A percentile compares a stretch with the other conserved stretches of the same genome.
Conservation (phyloP, 2,329 filamentous ascomycete species). For the Sporothrix pseudoabietina region DNA sequence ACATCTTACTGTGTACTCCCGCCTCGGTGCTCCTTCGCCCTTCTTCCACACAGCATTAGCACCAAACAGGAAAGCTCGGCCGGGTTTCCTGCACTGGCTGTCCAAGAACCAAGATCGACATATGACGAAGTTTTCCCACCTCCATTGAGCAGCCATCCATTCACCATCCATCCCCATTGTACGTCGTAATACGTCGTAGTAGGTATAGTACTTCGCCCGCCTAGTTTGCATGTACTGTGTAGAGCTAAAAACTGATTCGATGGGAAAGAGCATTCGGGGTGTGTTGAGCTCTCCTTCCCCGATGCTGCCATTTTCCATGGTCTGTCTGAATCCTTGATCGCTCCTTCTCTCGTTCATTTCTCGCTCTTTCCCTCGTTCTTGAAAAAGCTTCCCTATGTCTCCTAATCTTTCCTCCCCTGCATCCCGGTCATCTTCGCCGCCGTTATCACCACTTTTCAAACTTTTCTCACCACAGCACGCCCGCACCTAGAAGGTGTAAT, state of each 20-base stretch:
- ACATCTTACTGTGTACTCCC: background rate
- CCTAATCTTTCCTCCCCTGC: background rate
- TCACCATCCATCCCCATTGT: background rate
- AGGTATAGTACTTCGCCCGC: background rate
- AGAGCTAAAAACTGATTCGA: constrained; percentile 2
- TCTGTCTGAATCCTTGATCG: background rate
- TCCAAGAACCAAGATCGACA: constrained; percentile 23
- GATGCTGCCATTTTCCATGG: background rate
- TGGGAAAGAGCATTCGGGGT: constrained; percentile 11
- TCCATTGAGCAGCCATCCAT: background rate
- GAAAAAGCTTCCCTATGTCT: background rate
- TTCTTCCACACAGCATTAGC: constrained; percentile 18
- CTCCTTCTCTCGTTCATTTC: constrained; percentile 23
- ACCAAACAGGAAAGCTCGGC: constrained; percentile 27
- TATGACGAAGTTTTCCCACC: constrained; percentile 15
- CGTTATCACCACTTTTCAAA: constrained; percentile 5
- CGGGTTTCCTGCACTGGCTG: constrained; percentile 4
- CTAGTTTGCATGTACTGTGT: background rate
- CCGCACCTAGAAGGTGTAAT: background rate
- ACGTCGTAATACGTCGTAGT: background rate
- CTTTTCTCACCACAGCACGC: background rate
- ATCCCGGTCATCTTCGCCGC: background rate
- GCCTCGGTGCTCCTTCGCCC: constrained; percentile 3
- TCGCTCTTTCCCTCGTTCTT: constrained; percentile 10
- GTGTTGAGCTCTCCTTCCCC: constrained; percentile 15